phyloP scores from a whole-genome alignment of 2,329 filamentous ascomycete genomes.

The Sarocladiaceae sp. region DNA sequence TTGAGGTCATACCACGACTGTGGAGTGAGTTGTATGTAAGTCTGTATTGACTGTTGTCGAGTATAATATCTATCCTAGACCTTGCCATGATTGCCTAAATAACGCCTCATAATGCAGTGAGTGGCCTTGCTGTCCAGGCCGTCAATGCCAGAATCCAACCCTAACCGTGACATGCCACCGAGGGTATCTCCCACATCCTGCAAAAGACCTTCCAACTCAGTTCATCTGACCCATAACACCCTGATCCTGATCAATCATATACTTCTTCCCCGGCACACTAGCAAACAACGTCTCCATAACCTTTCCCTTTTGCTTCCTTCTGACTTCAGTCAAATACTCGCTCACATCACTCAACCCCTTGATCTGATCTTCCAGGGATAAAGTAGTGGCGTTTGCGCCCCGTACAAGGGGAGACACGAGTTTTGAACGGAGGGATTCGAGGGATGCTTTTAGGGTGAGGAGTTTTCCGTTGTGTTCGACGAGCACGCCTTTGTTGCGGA shows the following conservation, averaged over 20 bases:
- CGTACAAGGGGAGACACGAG: conserved; percentile 80
- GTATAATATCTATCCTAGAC: too few relatives aligned
- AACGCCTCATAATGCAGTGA: too few relatives aligned
- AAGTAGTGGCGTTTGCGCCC: conserved; percentile 60
- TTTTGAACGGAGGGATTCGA: conserved; percentile 80
- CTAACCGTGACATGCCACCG: too few relatives aligned
- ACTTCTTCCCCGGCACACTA: conserved; percentile 27
- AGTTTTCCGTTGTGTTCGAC: conserved; percentile 84
- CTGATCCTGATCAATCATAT: conserved; percentile 24
- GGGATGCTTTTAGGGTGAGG: conserved; percentile 76
- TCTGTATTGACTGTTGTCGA: too few relatives aligned
- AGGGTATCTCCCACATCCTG: too few relatives aligned
- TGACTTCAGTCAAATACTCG: conserved; percentile 68
- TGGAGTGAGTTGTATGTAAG: too few relatives aligned
- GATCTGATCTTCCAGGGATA: conserved; percentile 83
- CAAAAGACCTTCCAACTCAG: too few relatives aligned
- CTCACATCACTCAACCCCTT: conserved; percentile 76
- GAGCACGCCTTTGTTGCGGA: conserved; percentile 81
- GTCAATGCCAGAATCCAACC: too few relatives aligned
- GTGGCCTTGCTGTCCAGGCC: too few relatives aligned
- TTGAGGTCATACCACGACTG: too few relatives aligned
- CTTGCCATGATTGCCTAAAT: too few relatives aligned
- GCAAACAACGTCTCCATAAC: conserved; percentile 78
- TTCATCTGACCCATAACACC: conserved; percentile 9
- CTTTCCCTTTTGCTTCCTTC: conserved; percentile 77